Evolutionary conservation across 129 eudicot species (phyloP), one percentile per base, ranked within the genome.

Genomic region (Artemisia argyi): DNA sequence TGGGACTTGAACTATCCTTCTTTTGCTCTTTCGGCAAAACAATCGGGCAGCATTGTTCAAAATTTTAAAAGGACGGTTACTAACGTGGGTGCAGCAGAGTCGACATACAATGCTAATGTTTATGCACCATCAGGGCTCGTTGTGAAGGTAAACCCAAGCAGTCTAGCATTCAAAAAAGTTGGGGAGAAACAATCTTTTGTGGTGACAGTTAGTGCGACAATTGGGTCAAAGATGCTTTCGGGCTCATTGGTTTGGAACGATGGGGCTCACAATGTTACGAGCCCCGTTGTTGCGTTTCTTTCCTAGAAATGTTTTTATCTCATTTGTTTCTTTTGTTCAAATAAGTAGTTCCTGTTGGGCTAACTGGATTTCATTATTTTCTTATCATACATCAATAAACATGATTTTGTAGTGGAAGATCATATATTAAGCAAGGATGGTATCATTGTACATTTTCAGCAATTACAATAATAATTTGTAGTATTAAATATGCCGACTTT

Each of bases 231-330:
- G 1, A 4, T 59, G 30, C 22, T 71, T 56, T 88, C 91, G n/a
- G 91, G 82, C 10, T 81, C 85, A 39, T 71, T 91, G 80, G 84
- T 83, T 59, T 89, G 96, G 96, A 76, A 66, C 46, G 92, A 89
- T 75, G 91, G 87, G 32, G 78, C 66, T 56, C 79, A 72, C 58
- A 59, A 61, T 48, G 92, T 86, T 57, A 77, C 85, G 32, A 89
- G 96, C 24, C 95, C 95, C 3, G 78, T 89, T 77, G 85, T 89
- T 62, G 85, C 85, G 7, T 77, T 26, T 64, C 24, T 42, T 44
- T 73, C 49, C 3, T 52, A 66, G 17, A 69, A 28, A 4, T 11
- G 0, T 39, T 26, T 30, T 52, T 26, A 15, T 4, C 3, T 53
- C 60, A 49, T 62, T 20, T 18, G 11, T 66, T n/a, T 56, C 20